Conservation (phyloP, 176 grass and related monocot genomes). For the Bolboschoenus planiculmis region DNA sequence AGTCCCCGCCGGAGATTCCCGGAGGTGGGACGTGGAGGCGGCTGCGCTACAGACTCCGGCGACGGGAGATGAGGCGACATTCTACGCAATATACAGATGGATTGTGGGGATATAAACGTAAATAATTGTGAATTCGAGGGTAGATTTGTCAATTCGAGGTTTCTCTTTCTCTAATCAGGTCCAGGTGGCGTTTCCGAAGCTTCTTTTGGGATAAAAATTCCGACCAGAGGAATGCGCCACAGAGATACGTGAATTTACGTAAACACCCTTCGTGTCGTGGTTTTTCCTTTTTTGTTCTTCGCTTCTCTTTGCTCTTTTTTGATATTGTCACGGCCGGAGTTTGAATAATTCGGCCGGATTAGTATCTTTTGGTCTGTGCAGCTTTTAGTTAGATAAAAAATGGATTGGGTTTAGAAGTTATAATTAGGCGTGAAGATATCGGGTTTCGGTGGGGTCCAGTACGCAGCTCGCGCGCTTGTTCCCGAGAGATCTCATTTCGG, state of each 20-base stretch:
- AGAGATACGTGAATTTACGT: neutral
- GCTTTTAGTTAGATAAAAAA: neutral
- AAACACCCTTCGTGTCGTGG: neutral
- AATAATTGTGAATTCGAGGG: conserved; percentile 28
- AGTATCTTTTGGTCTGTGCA: neutral
- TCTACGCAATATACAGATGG: conserved; percentile 65
- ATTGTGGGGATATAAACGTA: conserved; percentile 55
- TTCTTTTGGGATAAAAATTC: conserved; percentile 23
- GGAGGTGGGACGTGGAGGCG: conserved; percentile 57
- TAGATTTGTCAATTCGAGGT: neutral
- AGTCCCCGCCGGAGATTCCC: conserved; percentile 33
- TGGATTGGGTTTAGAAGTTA: neutral
- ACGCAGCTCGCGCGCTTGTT: neutral
- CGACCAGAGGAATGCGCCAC: neutral
- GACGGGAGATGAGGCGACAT: conserved; percentile 34
- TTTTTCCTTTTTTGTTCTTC: neutral
- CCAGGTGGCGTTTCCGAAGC: conserved; percentile 14
- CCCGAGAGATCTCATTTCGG: conserved; percentile 7
- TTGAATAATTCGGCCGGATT: neutral
- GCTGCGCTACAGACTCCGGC: conserved; percentile 15
- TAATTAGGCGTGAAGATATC: conserved; percentile 7
- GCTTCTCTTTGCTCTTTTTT: neutral
- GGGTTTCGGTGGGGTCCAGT: neutral
- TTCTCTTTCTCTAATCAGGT: neutral
- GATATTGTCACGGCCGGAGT: neutral